A percentile compares a stretch with the other conserved stretches of the same genome.
Conservation (phyloP, 2,329 filamentous ascomycete genomes). For the Ophiostoma novo-ulmi region DNA sequence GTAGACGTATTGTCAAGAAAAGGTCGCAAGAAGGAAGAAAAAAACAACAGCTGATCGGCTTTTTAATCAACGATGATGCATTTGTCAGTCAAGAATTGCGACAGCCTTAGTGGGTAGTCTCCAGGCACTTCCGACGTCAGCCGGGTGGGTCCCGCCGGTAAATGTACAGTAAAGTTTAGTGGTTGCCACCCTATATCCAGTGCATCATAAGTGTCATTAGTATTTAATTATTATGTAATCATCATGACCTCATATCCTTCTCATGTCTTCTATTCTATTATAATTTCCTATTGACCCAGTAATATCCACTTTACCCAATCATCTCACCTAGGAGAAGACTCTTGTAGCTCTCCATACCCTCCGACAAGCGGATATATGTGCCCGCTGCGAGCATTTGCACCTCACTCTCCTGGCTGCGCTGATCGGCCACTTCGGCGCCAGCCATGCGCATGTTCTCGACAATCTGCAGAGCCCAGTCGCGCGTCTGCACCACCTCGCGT, state of each 20-base stretch:
- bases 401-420: slow-evolving; percentile 65
- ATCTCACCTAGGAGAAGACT: slow-evolving; percentile 68
- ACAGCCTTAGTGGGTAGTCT: slow-evolving; percentile 20
- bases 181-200: neutral
- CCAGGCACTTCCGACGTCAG: slow-evolving; percentile 9
- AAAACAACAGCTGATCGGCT: slow-evolving; percentile 14
- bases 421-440: slow-evolving; percentile 43
- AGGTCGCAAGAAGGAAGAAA: neutral
- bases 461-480: slow-evolving; percentile 72
- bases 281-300: neutral
- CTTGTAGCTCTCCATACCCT: slow-evolving; percentile 78
- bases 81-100: slow-evolving; percentile 24
- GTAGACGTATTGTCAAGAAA: neutral
- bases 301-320: slow-evolving; percentile 35
- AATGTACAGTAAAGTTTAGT: neutral
- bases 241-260: slow-evolving; percentile 12
- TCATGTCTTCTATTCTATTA: neutral
- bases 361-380: slow-evolving; percentile 69
- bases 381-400: slow-evolving; percentile 74
- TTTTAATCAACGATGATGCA: slow-evolving; percentile 13
- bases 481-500: slow-evolving; percentile 74
- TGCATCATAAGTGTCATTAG: neutral
- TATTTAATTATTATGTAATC: neutral
- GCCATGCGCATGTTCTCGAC: slow-evolving; percentile 58
- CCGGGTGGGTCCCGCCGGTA: slow-evolving; percentile 14